These are phyloP conservation scores for Bifiguratus adelaidae DNA, from an alignment of 192 early-diverging fungal species.

Conservation along the genomic window DNA sequence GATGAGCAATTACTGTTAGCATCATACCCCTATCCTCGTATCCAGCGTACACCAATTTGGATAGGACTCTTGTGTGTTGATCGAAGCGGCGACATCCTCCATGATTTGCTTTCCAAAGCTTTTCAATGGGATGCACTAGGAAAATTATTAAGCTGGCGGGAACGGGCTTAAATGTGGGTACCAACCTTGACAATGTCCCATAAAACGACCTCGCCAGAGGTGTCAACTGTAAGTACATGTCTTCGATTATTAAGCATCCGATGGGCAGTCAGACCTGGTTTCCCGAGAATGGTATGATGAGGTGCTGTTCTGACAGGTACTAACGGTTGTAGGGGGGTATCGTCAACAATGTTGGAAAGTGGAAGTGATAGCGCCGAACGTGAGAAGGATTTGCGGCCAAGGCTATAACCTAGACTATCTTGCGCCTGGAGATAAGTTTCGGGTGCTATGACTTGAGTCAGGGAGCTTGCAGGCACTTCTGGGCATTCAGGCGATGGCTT, in stretches of 20 bases:
- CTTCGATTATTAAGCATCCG: slow-evolving; percentile 74
- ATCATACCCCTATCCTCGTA: slow-evolving; percentile 73
- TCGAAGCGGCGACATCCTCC: slow-evolving; percentile 40
- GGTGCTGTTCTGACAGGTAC: no score
- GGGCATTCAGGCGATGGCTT: no score
- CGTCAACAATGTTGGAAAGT: no score
- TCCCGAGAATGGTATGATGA: slow-evolving; percentile 37
- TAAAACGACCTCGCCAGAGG: slow-evolving; percentile 61
- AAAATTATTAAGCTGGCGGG: background rate
- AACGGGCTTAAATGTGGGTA: background rate
- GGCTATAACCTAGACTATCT: no score
- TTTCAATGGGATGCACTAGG: slow-evolving; percentile 42
- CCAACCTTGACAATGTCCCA: slow-evolving; percentile 85
- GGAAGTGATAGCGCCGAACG: no score
- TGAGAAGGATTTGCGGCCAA: no score
- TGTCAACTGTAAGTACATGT: slow-evolving; percentile 78
- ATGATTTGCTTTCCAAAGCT: slow-evolving; percentile 38
- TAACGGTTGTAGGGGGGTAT: no score
- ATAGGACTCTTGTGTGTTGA: slow-evolving; percentile 64
- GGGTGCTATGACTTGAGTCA: no score
- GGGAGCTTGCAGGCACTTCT: no score
- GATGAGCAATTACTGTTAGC: background rate
- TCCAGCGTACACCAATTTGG: slow-evolving; percentile 91
- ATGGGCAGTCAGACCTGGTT: slow-evolving; percentile 55
- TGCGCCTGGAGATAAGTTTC: no score